phyloP scores from a whole-genome alignment of 2,329 filamentous ascomycete genomes.

The Scedosporium dehoogii region DNA sequence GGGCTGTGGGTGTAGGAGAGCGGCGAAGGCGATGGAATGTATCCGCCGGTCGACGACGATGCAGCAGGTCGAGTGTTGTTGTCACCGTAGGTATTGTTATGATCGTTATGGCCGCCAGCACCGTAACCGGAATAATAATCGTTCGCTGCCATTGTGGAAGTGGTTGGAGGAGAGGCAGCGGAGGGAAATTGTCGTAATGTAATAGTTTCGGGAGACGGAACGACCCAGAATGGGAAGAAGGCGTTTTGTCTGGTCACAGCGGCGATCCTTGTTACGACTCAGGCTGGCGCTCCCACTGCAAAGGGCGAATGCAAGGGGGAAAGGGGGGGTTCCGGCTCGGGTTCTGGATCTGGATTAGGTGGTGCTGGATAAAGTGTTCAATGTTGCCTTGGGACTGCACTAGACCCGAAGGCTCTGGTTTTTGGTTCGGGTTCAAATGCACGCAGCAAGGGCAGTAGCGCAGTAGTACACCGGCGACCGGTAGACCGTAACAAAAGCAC shows the following conservation, averaged over 20 bases:
- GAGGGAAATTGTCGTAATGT: conserved; percentile 1
- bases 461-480: too few species aligned
- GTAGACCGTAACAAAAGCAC: neutral
- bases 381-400: neutral
- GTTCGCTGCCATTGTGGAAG: conserved; percentile 10
- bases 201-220: neutral
- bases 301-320: neutral
- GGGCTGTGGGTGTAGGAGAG: conserved; percentile 7
- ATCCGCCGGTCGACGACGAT: conserved; percentile 4
- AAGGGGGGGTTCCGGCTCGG: neutral
- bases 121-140: conserved; percentile 10
- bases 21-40: conserved; percentile 9
- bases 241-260: neutral
- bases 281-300: neutral
- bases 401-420: neutral
- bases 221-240: neutral
- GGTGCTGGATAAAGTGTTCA: neutral
- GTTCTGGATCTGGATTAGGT: neutral
- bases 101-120: neutral
- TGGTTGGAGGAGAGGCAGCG: neutral
- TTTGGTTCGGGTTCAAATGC: neutral
- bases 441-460: neutral
- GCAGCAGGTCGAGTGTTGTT: conserved; percentile 4
- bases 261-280: conserved; percentile 2
- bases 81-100: conserved; percentile 6